Percentiles rank a stretch among this genome's conserved stretches.
These are phyloP conservation scores for Trichosporon sp. DNA, from an alignment of 1,284 basidiomycete genomes.

Conservation along the genomic window DNA sequence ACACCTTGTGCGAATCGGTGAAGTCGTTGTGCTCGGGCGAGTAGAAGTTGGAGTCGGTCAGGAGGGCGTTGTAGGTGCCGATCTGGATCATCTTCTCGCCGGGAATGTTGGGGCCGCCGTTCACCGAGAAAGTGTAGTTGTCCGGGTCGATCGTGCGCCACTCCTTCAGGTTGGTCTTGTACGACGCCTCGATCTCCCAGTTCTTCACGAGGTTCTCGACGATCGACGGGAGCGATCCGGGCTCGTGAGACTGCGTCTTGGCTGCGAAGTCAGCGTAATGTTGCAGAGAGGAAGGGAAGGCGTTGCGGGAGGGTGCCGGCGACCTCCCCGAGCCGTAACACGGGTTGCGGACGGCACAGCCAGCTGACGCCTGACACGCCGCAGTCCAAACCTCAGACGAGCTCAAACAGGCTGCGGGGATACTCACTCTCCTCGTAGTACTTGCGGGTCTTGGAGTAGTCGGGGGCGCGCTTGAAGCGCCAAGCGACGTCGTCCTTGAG, in stretches of 20 bases:
- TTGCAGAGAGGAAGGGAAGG: not conserved
- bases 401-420: not conserved
- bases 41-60: slow-evolving; percentile 13
- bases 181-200: slow-evolving; percentile 23
- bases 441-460: slow-evolving; percentile 18
- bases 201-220: slow-evolving; percentile 23
- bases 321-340: not conserved
- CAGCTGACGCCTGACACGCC: not conserved
- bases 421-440: slow-evolving; percentile 17
- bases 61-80: slow-evolving; percentile 21
- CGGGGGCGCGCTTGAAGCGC: slow-evolving; percentile 16
- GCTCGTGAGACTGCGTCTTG: slow-evolving; percentile 13
- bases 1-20: slow-evolving; percentile 14
- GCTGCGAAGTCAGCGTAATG: slow-evolving; percentile 2
- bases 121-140: slow-evolving; percentile 16
- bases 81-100: slow-evolving; percentile 15
- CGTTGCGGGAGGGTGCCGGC: not conserved
- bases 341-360: not conserved
- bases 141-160: slow-evolving; percentile 18
- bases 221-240: slow-evolving; percentile 17
- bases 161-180: slow-evolving; percentile 21
- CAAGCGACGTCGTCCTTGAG: slow-evolving; percentile 16
- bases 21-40: slow-evolving; percentile 16
- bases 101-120: slow-evolving; percentile 13
- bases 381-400: not conserved